phyloP scores from a whole-genome alignment of 176 grass and related monocot genomes.

The Poa pratensis region DNA sequence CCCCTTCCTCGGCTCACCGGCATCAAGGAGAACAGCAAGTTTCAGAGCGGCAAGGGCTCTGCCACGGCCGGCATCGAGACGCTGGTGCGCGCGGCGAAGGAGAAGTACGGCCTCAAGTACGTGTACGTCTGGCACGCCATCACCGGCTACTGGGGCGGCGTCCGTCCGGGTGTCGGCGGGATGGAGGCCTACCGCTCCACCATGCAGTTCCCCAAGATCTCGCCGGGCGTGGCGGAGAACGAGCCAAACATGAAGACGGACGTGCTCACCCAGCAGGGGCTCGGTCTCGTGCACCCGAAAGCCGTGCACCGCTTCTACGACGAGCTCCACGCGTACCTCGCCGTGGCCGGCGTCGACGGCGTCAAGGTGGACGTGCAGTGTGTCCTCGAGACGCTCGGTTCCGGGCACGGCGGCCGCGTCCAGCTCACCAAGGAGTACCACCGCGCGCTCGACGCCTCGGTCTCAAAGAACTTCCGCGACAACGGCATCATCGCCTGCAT shows the following conservation, averaged over 20 bases:
- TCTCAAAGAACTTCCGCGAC: conserved; percentile 82
- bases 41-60: conserved; percentile 61
- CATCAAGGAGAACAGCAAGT: conserved; percentile 93
- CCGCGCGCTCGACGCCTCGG: conserved; percentile 81
- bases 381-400: conserved; percentile 85
- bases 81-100: conserved; percentile 68
- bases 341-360: conserved; percentile 75
- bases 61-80: conserved; percentile 65
- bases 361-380: conserved; percentile 99
- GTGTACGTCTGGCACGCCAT: conserved; percentile 99
- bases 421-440: conserved; percentile 80
- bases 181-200: conserved; percentile 70
- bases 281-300: conserved; percentile 84
- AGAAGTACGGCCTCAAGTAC: conserved; percentile 87
- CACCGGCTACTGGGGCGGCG: conserved; percentile 97
- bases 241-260: conserved; percentile 86
- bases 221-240: conserved; percentile 78
- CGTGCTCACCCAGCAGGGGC: conserved; percentile 74
- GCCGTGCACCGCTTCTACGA: conserved; percentile 95
- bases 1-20: conserved; percentile 65
- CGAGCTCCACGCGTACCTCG: conserved; percentile 86
- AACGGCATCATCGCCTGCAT: conserved; percentile 99
- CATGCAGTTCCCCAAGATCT: conserved; percentile 77
- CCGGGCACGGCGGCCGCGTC: conserved; percentile 75
- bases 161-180: conserved; percentile 59